phyloP scores from a whole-genome alignment of 306 rosid species.

The Styphnolobium japonicum region DNA sequence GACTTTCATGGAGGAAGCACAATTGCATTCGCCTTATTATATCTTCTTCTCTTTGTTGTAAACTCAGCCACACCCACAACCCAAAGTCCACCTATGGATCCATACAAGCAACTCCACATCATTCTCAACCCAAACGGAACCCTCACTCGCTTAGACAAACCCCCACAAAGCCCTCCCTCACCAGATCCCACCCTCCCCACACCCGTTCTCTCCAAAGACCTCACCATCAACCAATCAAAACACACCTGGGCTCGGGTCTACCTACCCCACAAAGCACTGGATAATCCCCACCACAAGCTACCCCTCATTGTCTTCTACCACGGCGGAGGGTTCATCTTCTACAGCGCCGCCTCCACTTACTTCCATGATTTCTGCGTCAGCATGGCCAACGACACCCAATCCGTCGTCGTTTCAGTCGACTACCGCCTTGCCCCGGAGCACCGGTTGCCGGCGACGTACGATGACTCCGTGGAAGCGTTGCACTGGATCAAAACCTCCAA shows the following conservation, averaged over 20 bases:
- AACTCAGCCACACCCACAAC: no score
- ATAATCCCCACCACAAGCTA: conserved; percentile 1
- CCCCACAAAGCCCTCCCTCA: conserved; percentile 40
- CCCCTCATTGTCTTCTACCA: conserved; percentile 50
- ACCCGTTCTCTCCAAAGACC: conserved; percentile 44
- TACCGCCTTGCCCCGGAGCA: conserved; percentile 62
- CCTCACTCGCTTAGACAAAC: conserved; percentile 28
- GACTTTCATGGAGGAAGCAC: neutral
- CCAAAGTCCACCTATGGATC: conserved; percentile 37
- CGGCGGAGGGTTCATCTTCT: conserved; percentile 54
- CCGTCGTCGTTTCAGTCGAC: conserved; percentile 46
- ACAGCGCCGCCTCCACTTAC: conserved; percentile 36
- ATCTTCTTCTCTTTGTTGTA: neutral
- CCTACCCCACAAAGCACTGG: conserved; percentile 34
- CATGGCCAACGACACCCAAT: conserved; percentile 20
- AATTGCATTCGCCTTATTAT: neutral
- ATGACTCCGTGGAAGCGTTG: conserved; percentile 49
- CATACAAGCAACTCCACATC: conserved; percentile 39
- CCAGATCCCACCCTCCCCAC: conserved; percentile 30
- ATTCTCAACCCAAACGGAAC: conserved; percentile 46
- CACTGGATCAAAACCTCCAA: conserved; percentile 40
- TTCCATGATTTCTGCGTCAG: conserved; percentile 35
- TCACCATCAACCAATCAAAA: conserved; percentile 38
- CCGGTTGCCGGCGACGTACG: conserved; percentile 47
- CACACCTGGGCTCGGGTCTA: conserved; percentile 45